Evolutionary conservation across 306 rosid genomes (phyloP).

Genomic region (Cucumis sativus): DNA sequence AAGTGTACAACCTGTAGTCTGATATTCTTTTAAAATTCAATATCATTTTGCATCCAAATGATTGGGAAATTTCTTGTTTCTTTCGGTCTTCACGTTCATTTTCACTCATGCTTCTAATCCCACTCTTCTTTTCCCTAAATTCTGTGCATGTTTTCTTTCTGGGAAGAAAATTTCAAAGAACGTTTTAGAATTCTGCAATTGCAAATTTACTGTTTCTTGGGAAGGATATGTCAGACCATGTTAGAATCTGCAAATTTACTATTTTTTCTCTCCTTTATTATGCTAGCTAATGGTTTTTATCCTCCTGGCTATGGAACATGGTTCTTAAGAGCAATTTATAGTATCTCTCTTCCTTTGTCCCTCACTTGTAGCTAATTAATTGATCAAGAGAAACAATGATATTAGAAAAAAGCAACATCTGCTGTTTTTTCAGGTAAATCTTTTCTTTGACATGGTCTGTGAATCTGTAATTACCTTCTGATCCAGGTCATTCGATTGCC

Average conservation of each 20-base stretch:
- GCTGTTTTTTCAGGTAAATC: background rate
- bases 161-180: background rate
- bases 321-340: background rate
- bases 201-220: background rate
- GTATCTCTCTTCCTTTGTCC: background rate
- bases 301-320: background rate
- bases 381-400: background rate
- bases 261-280: background rate
- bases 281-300: background rate
- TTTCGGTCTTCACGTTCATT: background rate
- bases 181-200: background rate
- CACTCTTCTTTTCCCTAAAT: background rate
- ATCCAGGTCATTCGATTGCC: constrained; percentile 67
- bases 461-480: background rate
- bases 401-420: background rate
- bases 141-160: background rate
- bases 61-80: background rate
- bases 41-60: background rate
- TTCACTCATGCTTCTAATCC: background rate
- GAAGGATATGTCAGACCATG: background rate
- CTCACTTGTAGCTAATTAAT: background rate
- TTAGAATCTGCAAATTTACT: background rate
- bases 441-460: background rate
- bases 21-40: background rate
- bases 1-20: background rate